Base-by-base conservation (phyloP, 345 rosid genomes). In the Ceriops tagal region DNA sequence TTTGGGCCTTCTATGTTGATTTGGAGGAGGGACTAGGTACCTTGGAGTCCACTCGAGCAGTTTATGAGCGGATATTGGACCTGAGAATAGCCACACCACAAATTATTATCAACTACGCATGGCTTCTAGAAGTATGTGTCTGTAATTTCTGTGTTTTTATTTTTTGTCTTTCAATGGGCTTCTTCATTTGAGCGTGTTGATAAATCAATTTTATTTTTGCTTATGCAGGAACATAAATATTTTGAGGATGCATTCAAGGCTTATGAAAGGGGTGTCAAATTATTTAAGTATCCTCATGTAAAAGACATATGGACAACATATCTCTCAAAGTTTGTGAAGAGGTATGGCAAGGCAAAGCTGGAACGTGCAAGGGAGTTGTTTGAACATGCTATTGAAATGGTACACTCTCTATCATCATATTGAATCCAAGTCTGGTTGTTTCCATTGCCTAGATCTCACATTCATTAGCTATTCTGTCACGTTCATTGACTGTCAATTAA, bases 191-290 rank as follows among this genome's bases (percentile, higher is more conserved):
- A 24, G 28, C 43, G 65, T 19, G 65, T 53, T 35, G 61, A 73
- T 51, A 26, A 13, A 6, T 52, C 59, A 30, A 27, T 72, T n/a
- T 49, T 63, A 3, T 68, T 56, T 55, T 30, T 64, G 67, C 46
- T 34, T 78, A 49, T 80, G 59, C 80, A 89, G 97, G 97, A 90
- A 70, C 85, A 92, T 68, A 92, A 85, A 71, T 95, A 89, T 70
- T 92, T 95, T 53, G 98, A 95, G 84, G 98, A 95, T 85, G 99
- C 99, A 72, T 95, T 95, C 84, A 95, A 89, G 85, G 98, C 90
- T 35, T 92, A 95, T 72, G 98, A 95, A 83, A 85, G 96, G 75
- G 98, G 99, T 59, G 96, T 95, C 72, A 95, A 92, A 84, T 90
- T 95, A 76, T 95, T 92, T 71, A 95, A 95, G 79, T 89, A 95